Base-by-base conservation (phyloP, 257 asterid species). In the Leptodermis oblonga region DNA sequence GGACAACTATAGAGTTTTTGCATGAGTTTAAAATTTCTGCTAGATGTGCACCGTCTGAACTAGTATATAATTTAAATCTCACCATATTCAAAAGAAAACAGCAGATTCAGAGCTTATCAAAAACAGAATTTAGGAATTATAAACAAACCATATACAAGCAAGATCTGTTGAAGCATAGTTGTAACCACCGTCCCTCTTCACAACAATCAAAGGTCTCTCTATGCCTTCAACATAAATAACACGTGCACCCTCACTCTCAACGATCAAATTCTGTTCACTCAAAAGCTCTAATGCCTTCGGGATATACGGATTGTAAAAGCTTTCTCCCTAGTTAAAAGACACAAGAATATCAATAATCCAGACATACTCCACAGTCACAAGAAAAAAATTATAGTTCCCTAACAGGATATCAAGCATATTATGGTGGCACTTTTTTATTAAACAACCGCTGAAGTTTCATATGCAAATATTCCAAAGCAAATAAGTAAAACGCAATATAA, bases 81-180 rank as follows among this genome's bases (percentile, higher is more conserved):
- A 65, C 5, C 8, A 30, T 1, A 7, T 45, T 15, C n/a, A n/a
- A 37, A 20, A 37, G 25, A 68, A 49, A 48, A 28, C 65, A 39
- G 70, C 41, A 31, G 69, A 62, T 15, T 28, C 58, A 26, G 26
- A 61, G n/a, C 36, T 23, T 25, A 25, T 41, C 23, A 60, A 45
- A 65, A 46, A 70, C 56, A 61, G n/a, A 34, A 23, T 45, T 18
- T 14, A 30, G 62, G 51, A 73, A 56, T 49, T 28, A 46, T 41
- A 59, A 76, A 75, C 92, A 83, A 71, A 93, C 97, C 97, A 90
- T 79, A 93, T 70, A 65, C 96, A 95, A 41, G 96, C 70, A 74
- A 93, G 94, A 79, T 93, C 99, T 49, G 99, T 93, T 54, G 99
- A 90, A 73, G 99, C 94, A 74, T 93, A 93, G 79, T 90, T 93